Evolutionary conservation across 331 rosid genomes (phyloP).

Genomic region (Prunus yedoensis): DNA sequence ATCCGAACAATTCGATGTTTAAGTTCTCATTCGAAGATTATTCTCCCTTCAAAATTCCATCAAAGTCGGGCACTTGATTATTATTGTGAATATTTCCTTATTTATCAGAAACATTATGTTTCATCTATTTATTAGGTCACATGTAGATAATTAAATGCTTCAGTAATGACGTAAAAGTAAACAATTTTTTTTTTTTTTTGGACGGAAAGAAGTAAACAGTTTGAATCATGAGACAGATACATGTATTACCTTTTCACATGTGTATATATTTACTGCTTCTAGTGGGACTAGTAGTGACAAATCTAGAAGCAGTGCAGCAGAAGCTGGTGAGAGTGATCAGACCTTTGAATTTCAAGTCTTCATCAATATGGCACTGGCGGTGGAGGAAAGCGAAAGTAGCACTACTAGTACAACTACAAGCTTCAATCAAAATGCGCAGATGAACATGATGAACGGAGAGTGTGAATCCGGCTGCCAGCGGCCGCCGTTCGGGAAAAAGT

Average conservation of each 20-base stretch:
- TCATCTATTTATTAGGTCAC: no score
- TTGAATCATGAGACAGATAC: no score
- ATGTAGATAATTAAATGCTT: no score
- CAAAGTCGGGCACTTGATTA: no score
- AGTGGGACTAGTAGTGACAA: conserved; percentile 18
- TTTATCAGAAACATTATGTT: no score
- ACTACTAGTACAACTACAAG: background rate
- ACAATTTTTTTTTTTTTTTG: no score
- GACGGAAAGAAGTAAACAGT: no score
- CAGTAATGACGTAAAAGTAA: no score
- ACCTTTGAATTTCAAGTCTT: background rate
- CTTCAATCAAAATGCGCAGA: background rate
- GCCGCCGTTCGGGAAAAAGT: conserved; percentile 65
- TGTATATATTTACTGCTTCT: conserved; percentile 23
- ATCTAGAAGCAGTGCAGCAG: background rate
- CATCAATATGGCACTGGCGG: background rate
- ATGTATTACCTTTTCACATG: background rate
- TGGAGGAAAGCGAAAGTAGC: conserved; percentile 2
- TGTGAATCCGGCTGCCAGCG: background rate
- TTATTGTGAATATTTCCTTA: no score
- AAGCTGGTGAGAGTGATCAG: background rate
- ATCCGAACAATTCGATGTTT: no score
- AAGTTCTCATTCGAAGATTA: no score
- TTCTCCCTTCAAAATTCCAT: no score
- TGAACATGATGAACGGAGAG: background rate